Evolutionary conservation across 2,329 filamentous ascomycete genomes (phyloP).

Genomic region (Diplodia scrobiculata): DNA sequence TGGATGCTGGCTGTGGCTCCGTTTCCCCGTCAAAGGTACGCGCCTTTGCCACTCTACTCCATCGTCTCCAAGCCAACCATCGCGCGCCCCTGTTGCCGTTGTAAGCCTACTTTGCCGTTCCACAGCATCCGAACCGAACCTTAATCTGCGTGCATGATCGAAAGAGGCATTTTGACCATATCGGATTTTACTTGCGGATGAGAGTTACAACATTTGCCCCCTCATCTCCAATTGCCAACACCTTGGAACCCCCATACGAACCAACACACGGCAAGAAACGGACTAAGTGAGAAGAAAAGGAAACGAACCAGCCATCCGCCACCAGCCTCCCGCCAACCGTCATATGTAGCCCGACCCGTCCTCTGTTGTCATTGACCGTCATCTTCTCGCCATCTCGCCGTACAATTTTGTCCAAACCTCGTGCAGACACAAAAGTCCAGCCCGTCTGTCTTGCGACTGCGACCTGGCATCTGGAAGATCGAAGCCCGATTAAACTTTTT

Average conservation of each 20-base stretch:
- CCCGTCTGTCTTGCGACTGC: not conserved
- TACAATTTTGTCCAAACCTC: conserved; percentile 26
- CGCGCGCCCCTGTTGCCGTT: not conserved
- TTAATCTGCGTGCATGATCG: conserved; percentile 9
- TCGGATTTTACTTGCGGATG: conserved; percentile 15
- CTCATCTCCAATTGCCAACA: conserved; percentile 29
- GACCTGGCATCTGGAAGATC: conserved; percentile 12
- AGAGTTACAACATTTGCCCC: conserved; percentile 10
- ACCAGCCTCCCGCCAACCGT: conserved; percentile 1
- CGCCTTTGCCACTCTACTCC: not conserved
- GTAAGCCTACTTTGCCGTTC: conserved; percentile 1
- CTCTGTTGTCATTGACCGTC: not conserved
- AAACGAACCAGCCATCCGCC: conserved; percentile 13
- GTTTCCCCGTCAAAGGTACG: not conserved
- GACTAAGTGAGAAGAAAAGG: conserved; percentile 12
- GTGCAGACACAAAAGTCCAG: conserved; percentile 5
- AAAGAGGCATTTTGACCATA: conserved; percentile 3
- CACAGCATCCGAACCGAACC: not conserved
- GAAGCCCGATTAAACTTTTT: conserved; percentile 24
- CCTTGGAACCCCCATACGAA: conserved; percentile 22
- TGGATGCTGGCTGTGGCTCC: not conserved
- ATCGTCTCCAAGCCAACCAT: conserved; percentile 13
- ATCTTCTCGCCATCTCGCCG: not conserved
- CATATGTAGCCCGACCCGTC: conserved; percentile 8
- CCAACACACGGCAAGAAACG: conserved; percentile 25